A percentile compares a stretch with the other conserved stretches of the same genome.
These are phyloP conservation scores for Jamesozyma hellenica DNA, from an alignment of 805 yeast genomes.

Conservation along the genomic window DNA sequence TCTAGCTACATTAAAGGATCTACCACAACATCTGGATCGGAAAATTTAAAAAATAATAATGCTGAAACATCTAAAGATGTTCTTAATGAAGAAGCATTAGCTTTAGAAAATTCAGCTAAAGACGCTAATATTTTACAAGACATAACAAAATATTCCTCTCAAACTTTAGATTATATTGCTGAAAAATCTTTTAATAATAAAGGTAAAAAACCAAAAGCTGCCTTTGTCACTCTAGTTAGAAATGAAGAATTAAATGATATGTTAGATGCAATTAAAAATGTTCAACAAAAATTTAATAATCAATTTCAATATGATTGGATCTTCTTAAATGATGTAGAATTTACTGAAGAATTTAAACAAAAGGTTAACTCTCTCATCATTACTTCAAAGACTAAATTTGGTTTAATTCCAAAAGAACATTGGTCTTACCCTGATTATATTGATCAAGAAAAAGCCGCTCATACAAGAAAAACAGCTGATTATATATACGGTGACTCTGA, in stretches of 20 bases:
- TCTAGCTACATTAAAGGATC: neutral
- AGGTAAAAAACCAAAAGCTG: slow-evolving; percentile 24
- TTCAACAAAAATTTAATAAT: slow-evolving; percentile 73
- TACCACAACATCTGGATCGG: slow-evolving; percentile 1
- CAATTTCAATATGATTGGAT: slow-evolving; percentile 85
- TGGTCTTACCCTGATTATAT: slow-evolving; percentile 84
- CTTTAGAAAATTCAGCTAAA: slow-evolving; percentile 10
- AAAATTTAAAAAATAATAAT: slow-evolving; percentile 5
- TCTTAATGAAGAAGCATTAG: slow-evolving; percentile 3
- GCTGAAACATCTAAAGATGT: too few relatives aligned
- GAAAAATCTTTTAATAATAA: slow-evolving; percentile 13
- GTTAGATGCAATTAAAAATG: slow-evolving; percentile 50
- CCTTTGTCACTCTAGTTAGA: slow-evolving; percentile 53
- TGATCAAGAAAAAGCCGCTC: slow-evolving; percentile 61
- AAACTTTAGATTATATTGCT: neutral
- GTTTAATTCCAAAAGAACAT: slow-evolving; percentile 41
- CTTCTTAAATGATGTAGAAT: slow-evolving; percentile 56
- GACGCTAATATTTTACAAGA: neutral
- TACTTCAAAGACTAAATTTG: slow-evolving; percentile 57
- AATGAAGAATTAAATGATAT: slow-evolving; percentile 53
- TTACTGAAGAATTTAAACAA: slow-evolving; percentile 1
- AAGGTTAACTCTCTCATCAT: slow-evolving; percentile 45
- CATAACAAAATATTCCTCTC: neutral
- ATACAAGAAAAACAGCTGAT: slow-evolving; percentile 39
- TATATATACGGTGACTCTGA: slow-evolving; percentile 68